Evolutionary conservation across 129 eudicot genomes (phyloP), one percentile per base, ranked within the genome.

Genomic region (Helianthus tuberosus): DNA sequence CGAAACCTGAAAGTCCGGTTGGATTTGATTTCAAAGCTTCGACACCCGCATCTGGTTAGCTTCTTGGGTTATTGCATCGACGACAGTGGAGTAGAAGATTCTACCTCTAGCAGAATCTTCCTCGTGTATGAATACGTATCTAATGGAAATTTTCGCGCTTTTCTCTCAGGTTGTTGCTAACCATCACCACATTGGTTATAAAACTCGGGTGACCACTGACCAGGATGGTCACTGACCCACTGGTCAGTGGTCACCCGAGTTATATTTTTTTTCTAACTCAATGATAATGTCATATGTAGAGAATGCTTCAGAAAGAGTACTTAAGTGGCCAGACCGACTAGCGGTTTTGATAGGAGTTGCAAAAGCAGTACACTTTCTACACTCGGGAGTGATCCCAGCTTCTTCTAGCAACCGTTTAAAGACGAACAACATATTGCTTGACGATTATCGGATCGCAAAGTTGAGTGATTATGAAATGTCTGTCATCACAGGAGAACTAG

Each of bases 381-480:
- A 92, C 69, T 81, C 96, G 0, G 91, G 98, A 32, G 88, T 87
- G 12, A 88, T 88, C 58, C 93, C 93, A 0, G 89, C 96, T 83
- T 81, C 87, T 64, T 81, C 82, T 27, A 81, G 75, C 50, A 92
- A 89, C 48, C 87, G 86, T 27, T 70, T 92, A 39, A 89, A 85
- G 85, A 81, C 96, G 7, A 83, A 89, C 60, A 92, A 89, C 75
- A 80, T 92, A 75, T 77, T 92, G 61, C 88, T 89, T 23, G 96
- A 92, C 62, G 93, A 87, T 66, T 88, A 92, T 83, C 80, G 75
- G 29, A 92, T 85, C 51, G 98, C 93, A 72, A 92, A 92, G 81
- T 82, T 92, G 41, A 92, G 91, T 11, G 98, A 92, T 74, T 92
- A 87, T 64, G 98, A 96, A 54, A 89, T 92, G 87, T 89, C 91